Conservation (phyloP, 768 basidiomycete species). For the Cubamyces sp. region DNA sequence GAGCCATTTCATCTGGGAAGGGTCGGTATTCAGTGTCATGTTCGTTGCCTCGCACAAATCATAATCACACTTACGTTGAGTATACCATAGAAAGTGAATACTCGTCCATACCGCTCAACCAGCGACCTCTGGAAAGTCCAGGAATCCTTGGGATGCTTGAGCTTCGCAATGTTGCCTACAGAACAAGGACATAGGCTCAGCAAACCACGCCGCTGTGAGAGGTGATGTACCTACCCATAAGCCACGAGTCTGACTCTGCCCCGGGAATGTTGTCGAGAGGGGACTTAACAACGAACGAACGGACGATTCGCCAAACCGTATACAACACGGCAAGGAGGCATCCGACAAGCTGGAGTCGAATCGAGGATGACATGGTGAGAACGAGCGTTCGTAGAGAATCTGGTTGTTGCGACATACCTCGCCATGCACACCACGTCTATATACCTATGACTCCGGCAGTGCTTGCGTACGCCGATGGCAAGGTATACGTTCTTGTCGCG, state of each 20-base stretch:
- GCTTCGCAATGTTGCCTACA: not conserved
- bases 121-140: not conserved
- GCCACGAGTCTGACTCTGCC: not conserved
- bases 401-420: no score
- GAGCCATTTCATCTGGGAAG: not conserved
- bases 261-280: constrained; percentile 8
- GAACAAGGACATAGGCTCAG: no score
- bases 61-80: not conserved
- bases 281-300: not conserved
- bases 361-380: no score
- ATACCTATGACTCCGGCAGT: no score
- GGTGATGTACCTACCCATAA: not conserved
- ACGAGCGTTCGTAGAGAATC: no score
- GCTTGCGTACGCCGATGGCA: no score
- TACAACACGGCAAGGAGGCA: not conserved
- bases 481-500: no score
- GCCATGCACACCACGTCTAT: no score
- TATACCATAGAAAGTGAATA: not conserved
- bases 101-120: not conserved
- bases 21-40: no score
- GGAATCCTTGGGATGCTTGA: not conserved
- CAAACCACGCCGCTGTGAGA: no score
- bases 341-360: not conserved
- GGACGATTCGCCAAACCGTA: constrained; percentile 1
- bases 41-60: no score